phyloP scores from a whole-genome alignment of 345 rosid species.

The Nasturtium officinale region DNA sequence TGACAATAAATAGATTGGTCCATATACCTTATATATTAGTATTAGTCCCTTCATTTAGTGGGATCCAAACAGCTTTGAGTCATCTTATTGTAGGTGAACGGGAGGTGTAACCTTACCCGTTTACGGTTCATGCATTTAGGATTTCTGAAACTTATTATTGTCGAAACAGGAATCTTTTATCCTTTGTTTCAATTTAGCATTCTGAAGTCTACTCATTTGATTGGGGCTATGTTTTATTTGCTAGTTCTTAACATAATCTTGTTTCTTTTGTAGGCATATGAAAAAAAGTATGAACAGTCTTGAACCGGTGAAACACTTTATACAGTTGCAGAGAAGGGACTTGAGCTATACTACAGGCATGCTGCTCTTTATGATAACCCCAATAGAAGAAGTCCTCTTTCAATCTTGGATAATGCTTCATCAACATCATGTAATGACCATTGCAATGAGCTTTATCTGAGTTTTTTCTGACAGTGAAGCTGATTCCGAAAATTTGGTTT shows the following conservation, averaged over 20 bases:
- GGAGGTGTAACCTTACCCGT: neutral
- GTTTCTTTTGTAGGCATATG: slow-evolving; percentile 63
- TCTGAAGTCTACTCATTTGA: neutral
- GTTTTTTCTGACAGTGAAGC: slow-evolving; percentile 40
- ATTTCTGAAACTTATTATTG: neutral
- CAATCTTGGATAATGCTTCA: slow-evolving; percentile 55
- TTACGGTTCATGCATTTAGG: neutral
- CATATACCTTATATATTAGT: too few relatives aligned
- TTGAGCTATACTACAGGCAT: slow-evolving; percentile 79
- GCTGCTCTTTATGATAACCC: slow-evolving; percentile 76
- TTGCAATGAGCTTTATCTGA: slow-evolving; percentile 17
- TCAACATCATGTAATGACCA: slow-evolving; percentile 36
- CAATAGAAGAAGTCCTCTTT: slow-evolving; percentile 55
- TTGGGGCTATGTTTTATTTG: neutral
- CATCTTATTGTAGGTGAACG: neutral
- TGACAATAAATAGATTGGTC: too few relatives aligned
- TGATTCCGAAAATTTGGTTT: slow-evolving; percentile 36
- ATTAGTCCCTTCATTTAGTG: too few relatives aligned
- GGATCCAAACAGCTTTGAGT: too few relatives aligned
- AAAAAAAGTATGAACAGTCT: slow-evolving; percentile 90
- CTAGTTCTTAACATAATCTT: neutral
- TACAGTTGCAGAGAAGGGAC: slow-evolving; percentile 75
- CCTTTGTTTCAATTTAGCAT: too few relatives aligned
- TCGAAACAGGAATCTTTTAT: too few relatives aligned
- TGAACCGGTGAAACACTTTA: slow-evolving; percentile 77